Base-by-base conservation (phyloP, 345 rosid genomes). In the Streptanthus diversifolius region DNA sequence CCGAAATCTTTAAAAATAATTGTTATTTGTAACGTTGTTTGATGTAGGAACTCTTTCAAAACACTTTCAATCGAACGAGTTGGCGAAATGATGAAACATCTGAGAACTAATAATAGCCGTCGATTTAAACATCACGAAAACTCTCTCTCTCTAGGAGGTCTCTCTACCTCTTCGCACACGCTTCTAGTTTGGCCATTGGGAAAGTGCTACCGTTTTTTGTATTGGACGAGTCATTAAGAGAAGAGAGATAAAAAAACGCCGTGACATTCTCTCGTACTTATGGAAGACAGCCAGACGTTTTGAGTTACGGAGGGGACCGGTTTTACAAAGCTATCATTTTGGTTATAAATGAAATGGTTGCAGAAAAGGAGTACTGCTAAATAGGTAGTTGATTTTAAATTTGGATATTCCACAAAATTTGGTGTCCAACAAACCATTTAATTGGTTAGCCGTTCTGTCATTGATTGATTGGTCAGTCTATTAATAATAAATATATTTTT, bases 221-320 rank as follows among this genome's bases (percentile, higher is more conserved):
- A 49, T 63, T 72, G 63, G 77, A 44, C 58, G 37, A 55, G 45
- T 30, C 69, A 52, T 44, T 15, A 8, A 22, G 5, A 9, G 25
- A 73, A 2, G 56, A 32, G 47, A 29, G 4, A 18, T 10, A 27
- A 2, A 3, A 40, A 55, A 64, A 65, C 59, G 58, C 33, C 71
- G 35, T 56, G 77, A 45, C 66, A 47, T 73, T 64, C 71, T 65
- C 71, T 65, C 58, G 51, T 43, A 54, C 8, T 54, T 73, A 45
- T 65, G 48, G 48, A 44, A 65, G 66, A 65, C 52, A 73, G 41
- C 77, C 77, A 65, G 33, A 56, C 41, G 77, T 73, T 73, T 56
- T 36, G 71, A 56, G 59, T 64, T 65, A 12, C 2, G 14, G 2
- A 7, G 49, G 58, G 56, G 56, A 33, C 47, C 70, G 37, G 63